phyloP scores from a whole-genome alignment of 345 rosid genomes.

The Abelmoschus esculentus region DNA sequence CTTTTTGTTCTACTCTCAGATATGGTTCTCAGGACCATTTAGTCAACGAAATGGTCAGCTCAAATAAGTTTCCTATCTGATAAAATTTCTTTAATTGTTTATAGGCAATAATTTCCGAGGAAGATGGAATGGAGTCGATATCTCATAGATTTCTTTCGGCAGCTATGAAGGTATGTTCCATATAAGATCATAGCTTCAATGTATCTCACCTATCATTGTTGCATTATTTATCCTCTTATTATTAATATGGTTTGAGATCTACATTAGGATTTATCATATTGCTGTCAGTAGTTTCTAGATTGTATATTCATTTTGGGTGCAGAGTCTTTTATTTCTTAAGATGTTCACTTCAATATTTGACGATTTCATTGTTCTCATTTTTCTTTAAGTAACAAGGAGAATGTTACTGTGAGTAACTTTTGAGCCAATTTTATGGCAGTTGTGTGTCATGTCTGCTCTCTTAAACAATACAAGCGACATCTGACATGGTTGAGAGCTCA shows the following conservation, averaged over 20 bases:
- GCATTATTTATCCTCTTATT: not conserved
- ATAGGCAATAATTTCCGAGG: conserved; percentile 80
- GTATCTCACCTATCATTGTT: not conserved
- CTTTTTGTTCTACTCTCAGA: not conserved
- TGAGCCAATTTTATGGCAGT: not conserved
- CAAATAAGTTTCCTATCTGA: not conserved
- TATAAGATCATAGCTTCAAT: conserved; percentile 2
- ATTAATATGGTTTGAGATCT: not conserved
- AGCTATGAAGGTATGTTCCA: conserved; percentile 61
- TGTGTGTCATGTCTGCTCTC: not conserved
- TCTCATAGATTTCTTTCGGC: conserved; percentile 93
- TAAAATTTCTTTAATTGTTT: not conserved
- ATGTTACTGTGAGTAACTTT: not conserved
- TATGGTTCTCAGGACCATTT: not conserved
- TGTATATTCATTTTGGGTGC: not conserved
- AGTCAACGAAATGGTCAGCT: not conserved
- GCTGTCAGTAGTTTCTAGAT: not conserved
- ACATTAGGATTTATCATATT: not conserved
- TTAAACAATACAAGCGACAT: not conserved
- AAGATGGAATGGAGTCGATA: conserved; percentile 96
- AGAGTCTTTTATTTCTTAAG: not conserved
- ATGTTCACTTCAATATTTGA: not conserved
- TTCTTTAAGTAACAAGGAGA: not conserved
- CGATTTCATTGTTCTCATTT: not conserved
- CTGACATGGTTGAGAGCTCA: not conserved